These are phyloP conservation scores for Drechslerella dactyloides DNA, from an alignment of 2,329 filamentous ascomycete genomes.

Conservation along the genomic window DNA sequence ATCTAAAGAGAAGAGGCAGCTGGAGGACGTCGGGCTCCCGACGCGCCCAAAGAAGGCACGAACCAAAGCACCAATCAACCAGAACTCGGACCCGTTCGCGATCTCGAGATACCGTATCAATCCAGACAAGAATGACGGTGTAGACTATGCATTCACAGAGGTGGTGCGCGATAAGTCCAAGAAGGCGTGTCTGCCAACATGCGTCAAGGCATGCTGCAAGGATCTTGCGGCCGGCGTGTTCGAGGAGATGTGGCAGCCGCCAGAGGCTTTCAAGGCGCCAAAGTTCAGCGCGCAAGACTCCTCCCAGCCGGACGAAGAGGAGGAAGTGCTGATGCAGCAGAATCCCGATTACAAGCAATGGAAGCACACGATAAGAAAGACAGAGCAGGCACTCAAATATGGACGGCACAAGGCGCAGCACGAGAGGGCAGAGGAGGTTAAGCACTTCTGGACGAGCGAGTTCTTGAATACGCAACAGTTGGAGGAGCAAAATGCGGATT, in stretches of 20 bases:
- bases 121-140: constrained; percentile 71
- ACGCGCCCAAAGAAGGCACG: not conserved
- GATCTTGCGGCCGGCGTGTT: constrained; percentile 50
- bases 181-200: constrained; percentile 74
- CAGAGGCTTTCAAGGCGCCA: constrained; percentile 43
- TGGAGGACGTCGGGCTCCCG: not conserved
- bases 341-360: constrained; percentile 57
- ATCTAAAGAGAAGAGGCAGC: not conserved
- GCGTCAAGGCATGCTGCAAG: constrained; percentile 72
- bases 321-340: constrained; percentile 67
- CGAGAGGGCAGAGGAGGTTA: constrained; percentile 74
- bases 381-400: constrained; percentile 65
- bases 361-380: constrained; percentile 72
- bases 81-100: not conserved
- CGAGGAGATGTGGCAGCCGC: constrained; percentile 47
- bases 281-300: constrained; percentile 27
- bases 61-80: constrained; percentile 3
- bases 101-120: constrained; percentile 74
- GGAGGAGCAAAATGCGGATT: constrained; percentile 69
- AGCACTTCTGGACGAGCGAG: constrained; percentile 88
- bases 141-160: constrained; percentile 75
- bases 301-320: constrained; percentile 25
- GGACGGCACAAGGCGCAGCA: constrained; percentile 80
- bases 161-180: constrained; percentile 74
- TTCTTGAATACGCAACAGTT: constrained; percentile 88